These are phyloP conservation scores for Rhizopogon sp. DNA, from an alignment of 768 basidiomycete genomes.

Conservation along the genomic window DNA sequence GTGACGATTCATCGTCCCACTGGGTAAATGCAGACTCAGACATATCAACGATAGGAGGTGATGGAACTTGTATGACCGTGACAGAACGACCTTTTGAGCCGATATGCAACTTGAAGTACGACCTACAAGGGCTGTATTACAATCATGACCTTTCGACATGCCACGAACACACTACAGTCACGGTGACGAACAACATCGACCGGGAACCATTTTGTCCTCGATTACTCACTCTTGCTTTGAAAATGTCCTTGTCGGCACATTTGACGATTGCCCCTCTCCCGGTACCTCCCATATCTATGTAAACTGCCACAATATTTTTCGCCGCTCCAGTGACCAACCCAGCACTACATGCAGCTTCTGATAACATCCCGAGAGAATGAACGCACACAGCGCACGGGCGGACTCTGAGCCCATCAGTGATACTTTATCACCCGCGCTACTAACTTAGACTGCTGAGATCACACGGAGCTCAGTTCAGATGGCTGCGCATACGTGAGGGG, in stretches of 20 bases:
- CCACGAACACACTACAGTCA: too few species aligned
- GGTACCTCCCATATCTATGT: conserved; percentile 70
- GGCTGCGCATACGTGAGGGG: conserved; percentile 85
- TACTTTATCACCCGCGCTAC: conserved; percentile 27
- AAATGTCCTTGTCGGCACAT: conserved; percentile 52
- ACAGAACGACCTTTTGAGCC: too few species aligned
- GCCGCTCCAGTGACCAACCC: conserved; percentile 58
- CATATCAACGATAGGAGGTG: too few species aligned
- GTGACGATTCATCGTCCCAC: too few species aligned
- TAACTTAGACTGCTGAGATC: conserved; percentile 38
- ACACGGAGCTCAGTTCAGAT: conserved; percentile 63
- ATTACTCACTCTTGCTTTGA: conserved; percentile 37
- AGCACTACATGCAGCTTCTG: conserved; percentile 56
- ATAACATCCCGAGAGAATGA: conserved; percentile 62
- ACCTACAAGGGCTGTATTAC: too few species aligned
- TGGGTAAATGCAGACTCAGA: too few species aligned
- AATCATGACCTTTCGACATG: too few species aligned
- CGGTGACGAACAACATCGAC: background rate
- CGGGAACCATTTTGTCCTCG: background rate
- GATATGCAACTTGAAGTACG: too few species aligned
- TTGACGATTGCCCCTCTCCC: conserved; percentile 66
- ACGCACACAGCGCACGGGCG: conserved; percentile 69
- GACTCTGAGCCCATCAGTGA: conserved; percentile 55
- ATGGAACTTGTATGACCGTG: too few species aligned
- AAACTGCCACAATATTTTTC: conserved; percentile 69